Base-by-base conservation (phyloP, 2,329 filamentous ascomycete genomes). In the Diplodia scrobiculata region DNA sequence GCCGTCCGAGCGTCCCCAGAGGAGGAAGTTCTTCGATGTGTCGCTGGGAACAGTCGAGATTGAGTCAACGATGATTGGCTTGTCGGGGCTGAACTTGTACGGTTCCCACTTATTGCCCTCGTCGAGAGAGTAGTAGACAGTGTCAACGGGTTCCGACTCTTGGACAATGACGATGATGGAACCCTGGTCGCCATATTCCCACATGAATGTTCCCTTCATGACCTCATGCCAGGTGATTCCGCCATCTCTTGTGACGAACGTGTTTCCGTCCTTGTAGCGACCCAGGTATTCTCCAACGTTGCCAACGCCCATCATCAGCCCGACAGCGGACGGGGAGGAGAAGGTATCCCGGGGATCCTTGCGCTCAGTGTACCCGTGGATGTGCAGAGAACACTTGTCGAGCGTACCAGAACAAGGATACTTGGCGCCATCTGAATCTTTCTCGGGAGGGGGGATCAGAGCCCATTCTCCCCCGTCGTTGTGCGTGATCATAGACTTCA, bases 321-420 rank as follows among this genome's bases (percentile, higher is more conserved):
- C 96, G 45, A 97, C 87, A 0, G 95, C 94, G 3, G 91, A 92
- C 54, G 88, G 86, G 2, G 93, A 97, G 9, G 92, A 95, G 78
- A 91, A 98, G 0, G 91, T 96, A 75, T 94, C 91, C 54, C 88
- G 82, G 72, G 88, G 89, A 75, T 98, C 91, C 36, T 80, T 81
- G 68, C 95, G 88, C 78, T 99, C 95, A 0, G 96, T 98, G 79
- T 96, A 99, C 66, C 94, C 91, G 76, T 99, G 96, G 45, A 99
- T 84, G 77, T 99, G 92, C 66, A 99, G 83, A 3, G 91, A 89
- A 76, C 96, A 99, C 65, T 88, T 85, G 21, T 87, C 82, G 53
- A 78, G 77, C 29, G 79, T 77, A 17, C 88, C 86, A 47, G 82
- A 80, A 80, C 95, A 98, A 13, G 81, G 77, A 73, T 89, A 96